These are phyloP conservation scores for Aspergillus nanangensis DNA, from an alignment of 495 filamentous ascomycete genomes.

Conservation along the genomic window DNA sequence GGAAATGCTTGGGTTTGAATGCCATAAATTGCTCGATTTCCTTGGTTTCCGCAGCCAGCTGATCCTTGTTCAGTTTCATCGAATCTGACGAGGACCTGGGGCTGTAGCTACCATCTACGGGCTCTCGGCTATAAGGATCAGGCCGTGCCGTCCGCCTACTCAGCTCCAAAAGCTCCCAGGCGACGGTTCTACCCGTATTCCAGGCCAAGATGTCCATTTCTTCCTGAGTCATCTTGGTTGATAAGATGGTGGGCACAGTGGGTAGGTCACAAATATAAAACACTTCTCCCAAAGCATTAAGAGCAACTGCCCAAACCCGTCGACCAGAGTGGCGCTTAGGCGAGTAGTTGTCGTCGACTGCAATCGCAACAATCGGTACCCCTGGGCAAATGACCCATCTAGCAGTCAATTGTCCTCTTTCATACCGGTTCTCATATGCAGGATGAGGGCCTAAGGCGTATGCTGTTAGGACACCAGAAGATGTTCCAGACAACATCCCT, in stretches of 20 bases:
- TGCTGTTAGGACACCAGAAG: conserved; percentile 76
- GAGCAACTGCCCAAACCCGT: conserved; percentile 77
- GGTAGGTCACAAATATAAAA: conserved; percentile 76
- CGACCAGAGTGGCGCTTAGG: conserved; percentile 59
- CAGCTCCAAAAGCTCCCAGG: conserved; percentile 75
- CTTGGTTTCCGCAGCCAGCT: conserved; percentile 67
- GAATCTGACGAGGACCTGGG: conserved; percentile 65
- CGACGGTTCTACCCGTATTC: conserved; percentile 69
- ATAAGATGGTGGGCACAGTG: conserved; percentile 25
- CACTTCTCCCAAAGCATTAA: conserved; percentile 91
- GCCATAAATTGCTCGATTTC: conserved; percentile 76
- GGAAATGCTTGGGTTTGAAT: conserved; percentile 74
- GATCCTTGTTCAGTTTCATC: conserved; percentile 65
- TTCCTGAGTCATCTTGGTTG: conserved; percentile 29
- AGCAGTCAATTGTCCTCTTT: conserved; percentile 72
- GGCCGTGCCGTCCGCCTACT: conserved; percentile 66
- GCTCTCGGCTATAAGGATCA: conserved; percentile 59
- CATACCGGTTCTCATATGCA: conserved; percentile 59
- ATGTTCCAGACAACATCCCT: conserved; percentile 80
- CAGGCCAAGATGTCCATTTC: conserved; percentile 65
- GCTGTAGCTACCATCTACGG: conserved; percentile 62
- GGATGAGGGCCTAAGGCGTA: conserved; percentile 73
- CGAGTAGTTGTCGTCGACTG: conserved; percentile 78
- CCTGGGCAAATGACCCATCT: conserved; percentile 88
- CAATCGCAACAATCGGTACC: conserved; percentile 83